Conservation (phyloP, 192 early-diverging fungal genomes). For the Allomyces macrogynus region DNA sequence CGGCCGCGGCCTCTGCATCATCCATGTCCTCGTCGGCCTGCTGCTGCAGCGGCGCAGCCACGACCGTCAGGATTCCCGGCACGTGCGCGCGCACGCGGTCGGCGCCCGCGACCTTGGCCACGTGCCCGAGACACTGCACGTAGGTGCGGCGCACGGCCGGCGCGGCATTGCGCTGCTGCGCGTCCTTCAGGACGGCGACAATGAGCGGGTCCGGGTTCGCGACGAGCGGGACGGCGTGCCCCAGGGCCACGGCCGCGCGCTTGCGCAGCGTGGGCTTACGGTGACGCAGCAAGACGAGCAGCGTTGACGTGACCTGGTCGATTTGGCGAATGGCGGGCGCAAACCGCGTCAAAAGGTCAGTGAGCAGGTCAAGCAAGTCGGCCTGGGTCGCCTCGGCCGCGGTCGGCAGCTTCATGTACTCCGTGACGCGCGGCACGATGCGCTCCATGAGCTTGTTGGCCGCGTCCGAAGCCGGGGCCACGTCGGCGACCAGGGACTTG, state of each 20-base stretch:
- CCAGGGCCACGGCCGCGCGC: constrained; percentile 4
- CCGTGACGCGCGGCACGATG: neutral
- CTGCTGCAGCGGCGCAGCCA: neutral
- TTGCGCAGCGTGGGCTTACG: constrained; percentile 5
- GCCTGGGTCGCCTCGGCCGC: neutral
- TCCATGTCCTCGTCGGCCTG: neutral
- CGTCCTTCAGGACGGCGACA: neutral
- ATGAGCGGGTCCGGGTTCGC: neutral
- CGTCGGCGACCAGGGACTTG: constrained; percentile 5
- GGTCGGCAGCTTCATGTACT: neutral
- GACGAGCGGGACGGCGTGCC: neutral
- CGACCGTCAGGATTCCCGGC: neutral
- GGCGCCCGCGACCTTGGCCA: neutral
- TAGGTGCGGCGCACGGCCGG: neutral
- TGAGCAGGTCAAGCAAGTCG: constrained; percentile 5
- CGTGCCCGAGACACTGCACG: neutral
- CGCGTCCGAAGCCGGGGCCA: neutral
- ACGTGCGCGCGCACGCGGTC: neutral
- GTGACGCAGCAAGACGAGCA: constrained; percentile 1
- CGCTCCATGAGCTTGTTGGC: neutral
- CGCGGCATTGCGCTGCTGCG: neutral
- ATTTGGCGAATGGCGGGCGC: neutral
- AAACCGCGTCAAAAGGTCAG: constrained; percentile 4
- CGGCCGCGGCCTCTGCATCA: constrained; percentile 16
- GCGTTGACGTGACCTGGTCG: neutral